A percentile compares a stretch with the other conserved stretches of the same genome.
These are phyloP conservation scores for Gossypium stocksii DNA, from an alignment of 345 rosid species.

Conservation along the genomic window DNA sequence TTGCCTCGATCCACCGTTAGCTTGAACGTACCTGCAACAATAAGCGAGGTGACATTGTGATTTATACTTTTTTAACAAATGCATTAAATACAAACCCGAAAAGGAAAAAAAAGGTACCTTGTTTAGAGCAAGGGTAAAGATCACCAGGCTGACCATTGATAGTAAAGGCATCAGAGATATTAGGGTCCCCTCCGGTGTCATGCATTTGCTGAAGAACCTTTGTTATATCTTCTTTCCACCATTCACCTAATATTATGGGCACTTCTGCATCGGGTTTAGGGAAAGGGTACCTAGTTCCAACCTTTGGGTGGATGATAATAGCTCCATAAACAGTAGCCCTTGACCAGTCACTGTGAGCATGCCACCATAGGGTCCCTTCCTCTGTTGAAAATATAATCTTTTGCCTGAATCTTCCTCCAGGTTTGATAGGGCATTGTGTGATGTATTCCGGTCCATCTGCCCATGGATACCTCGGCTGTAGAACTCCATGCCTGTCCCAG, in stretches of 20 bases:
- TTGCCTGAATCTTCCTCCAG: conserved; percentile 33
- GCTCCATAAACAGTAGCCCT: conserved; percentile 46
- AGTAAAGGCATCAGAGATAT: conserved; percentile 43
- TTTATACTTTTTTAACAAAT: no score
- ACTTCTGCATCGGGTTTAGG: conserved; percentile 31
- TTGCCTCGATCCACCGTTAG: conserved; percentile 21
- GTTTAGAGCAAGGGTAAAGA: conserved; percentile 32
- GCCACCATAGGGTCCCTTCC: conserved; percentile 58
- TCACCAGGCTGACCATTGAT: conserved; percentile 53
- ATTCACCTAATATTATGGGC: conserved; percentile 36
- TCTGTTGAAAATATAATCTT: conserved; percentile 26
- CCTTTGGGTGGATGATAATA: conserved; percentile 24
- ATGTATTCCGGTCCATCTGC: conserved; percentile 48
- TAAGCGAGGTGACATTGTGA: neutral
- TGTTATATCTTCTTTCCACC: conserved; percentile 41
- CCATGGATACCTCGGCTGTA: conserved; percentile 50
- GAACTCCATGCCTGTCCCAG: conserved; percentile 42
- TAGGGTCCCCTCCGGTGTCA: conserved; percentile 27
- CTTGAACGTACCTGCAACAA: conserved; percentile 19
- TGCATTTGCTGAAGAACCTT: conserved; percentile 10
- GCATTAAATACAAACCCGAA: neutral
- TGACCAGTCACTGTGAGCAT: conserved; percentile 50
- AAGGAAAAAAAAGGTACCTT: conserved; percentile 15
- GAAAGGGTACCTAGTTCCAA: conserved; percentile 25
- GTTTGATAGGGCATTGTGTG: conserved; percentile 43